These are phyloP conservation scores for Fusarium zealandicum DNA, from an alignment of 2,329 filamentous ascomycete species.

Conservation along the genomic window DNA sequence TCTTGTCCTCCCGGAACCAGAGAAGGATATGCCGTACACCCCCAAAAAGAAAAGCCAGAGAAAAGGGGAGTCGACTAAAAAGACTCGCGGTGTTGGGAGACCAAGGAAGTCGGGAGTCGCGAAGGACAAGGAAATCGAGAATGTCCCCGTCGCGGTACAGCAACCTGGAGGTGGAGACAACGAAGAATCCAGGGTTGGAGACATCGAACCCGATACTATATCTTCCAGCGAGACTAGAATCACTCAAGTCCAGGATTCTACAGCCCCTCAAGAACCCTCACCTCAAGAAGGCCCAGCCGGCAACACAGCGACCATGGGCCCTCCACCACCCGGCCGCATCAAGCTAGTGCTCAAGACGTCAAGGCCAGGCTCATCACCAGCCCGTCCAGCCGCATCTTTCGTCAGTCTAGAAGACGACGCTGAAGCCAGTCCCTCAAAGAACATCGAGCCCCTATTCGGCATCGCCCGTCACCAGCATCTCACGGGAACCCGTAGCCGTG, in stretches of 20 bases:
- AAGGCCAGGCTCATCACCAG: neutral
- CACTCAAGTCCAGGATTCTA: neutral
- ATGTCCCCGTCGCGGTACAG: neutral
- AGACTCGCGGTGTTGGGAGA: neutral
- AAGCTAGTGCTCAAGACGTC: conserved; percentile 7
- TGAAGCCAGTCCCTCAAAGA: conserved; percentile 8
- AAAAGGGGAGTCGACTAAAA: conserved; percentile 14
- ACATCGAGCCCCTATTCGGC: conserved; percentile 33
- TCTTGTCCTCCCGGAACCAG: conserved; percentile 15
- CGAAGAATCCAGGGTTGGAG: neutral
- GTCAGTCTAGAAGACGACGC: neutral
- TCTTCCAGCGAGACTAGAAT: too few species aligned
- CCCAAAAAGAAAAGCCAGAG: conserved; percentile 7
- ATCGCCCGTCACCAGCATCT: conserved; percentile 25
- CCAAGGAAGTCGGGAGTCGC: conserved; percentile 13
- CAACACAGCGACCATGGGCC: neutral
- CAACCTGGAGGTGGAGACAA: neutral
- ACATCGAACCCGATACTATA: too few species aligned
- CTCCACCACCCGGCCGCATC: conserved; percentile 11
- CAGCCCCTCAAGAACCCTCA: neutral
- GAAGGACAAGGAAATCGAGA: neutral
- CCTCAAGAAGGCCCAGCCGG: neutral
- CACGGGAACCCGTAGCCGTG: conserved; percentile 4
- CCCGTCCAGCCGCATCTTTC: neutral
- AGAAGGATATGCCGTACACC: conserved; percentile 28